Percentiles rank a stretch among this genome's conserved stretches.
Conservation (phyloP, 2,329 filamentous ascomycete genomes). For the Neofusicoccum cordaticola region DNA sequence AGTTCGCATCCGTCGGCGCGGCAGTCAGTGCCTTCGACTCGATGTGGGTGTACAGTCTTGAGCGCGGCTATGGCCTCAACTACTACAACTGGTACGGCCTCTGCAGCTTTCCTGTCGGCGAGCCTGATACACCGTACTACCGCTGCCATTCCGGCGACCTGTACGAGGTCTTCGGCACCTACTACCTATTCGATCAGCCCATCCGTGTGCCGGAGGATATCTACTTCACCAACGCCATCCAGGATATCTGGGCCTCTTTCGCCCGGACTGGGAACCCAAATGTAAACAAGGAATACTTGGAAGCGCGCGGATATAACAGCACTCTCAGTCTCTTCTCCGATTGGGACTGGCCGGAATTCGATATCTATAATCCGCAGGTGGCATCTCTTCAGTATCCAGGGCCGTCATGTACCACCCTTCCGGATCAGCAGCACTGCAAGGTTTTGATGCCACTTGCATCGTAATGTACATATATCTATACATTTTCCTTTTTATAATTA, state of each 20-base stretch:
- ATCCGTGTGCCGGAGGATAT: background rate
- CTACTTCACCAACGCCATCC: background rate
- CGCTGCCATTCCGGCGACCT: background rate
- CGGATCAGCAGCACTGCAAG: background rate
- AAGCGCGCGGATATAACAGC: background rate
- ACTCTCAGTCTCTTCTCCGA: background rate
- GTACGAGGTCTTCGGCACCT: background rate
- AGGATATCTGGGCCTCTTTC: conserved; percentile 2
- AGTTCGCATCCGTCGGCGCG: background rate
- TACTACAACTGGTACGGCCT: conserved; percentile 4
- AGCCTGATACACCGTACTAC: background rate
- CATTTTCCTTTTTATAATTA: no score
- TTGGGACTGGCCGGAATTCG: background rate
- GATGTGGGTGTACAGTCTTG: background rate
- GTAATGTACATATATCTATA: no score
- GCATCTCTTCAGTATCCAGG: background rate
- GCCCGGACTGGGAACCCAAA: background rate
- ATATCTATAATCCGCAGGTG: background rate
- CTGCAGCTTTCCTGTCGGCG: background rate
- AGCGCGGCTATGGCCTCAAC: background rate
- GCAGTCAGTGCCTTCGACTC: background rate
- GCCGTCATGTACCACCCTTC: background rate
- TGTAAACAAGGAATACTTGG: background rate
- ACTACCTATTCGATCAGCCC: background rate
- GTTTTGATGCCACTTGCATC: background rate